Evolutionary conservation across 805 yeast genomes (phyloP).

Genomic region (Kluyveromyces starmeri): DNA sequence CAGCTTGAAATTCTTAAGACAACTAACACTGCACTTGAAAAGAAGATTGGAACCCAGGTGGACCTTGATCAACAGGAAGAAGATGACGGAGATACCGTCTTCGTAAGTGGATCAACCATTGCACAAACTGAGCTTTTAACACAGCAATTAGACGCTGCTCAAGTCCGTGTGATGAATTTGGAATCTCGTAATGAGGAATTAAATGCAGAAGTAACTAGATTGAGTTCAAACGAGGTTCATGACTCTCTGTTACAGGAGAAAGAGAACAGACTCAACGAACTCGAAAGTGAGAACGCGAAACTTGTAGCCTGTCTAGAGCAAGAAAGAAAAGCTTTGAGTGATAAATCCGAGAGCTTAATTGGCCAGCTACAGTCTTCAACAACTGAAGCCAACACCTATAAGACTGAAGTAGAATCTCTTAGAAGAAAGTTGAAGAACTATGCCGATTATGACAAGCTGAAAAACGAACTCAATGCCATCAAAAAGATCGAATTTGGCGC

Average conservation of each 20-base stretch:
- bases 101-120: conserved; percentile 22
- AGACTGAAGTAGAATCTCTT: conserved; percentile 42
- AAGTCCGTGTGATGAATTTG: conserved; percentile 56
- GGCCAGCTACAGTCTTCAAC: conserved; percentile 33
- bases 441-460: conserved; percentile 72
- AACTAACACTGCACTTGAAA: conserved; percentile 55
- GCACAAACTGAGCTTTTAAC: conserved; percentile 56
- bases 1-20: conserved; percentile 45
- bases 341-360: conserved; percentile 15
- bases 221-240: conserved; percentile 38
- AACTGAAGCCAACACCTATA: conserved; percentile 40
- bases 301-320: conserved; percentile 27
- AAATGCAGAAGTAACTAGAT: conserved; percentile 51
- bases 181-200: conserved; percentile 73
- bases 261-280: conserved; percentile 38
- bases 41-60: conserved; percentile 53
- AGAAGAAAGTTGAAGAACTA: conserved; percentile 42
- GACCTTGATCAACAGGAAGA: conserved; percentile 29
- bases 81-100: conserved; percentile 14
- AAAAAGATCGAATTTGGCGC: conserved; percentile 70
- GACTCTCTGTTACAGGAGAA: conserved; percentile 33
- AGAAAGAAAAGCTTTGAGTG: conserved; percentile 15
- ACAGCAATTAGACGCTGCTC: conserved; percentile 66
- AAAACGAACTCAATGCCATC: conserved; percentile 62
- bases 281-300: conserved; percentile 60